Evolutionary conservation across 169 alveolate genomes (phyloP), one percentile per base, ranked within the genome.

Genomic region (Eimeria maxima): DNA sequence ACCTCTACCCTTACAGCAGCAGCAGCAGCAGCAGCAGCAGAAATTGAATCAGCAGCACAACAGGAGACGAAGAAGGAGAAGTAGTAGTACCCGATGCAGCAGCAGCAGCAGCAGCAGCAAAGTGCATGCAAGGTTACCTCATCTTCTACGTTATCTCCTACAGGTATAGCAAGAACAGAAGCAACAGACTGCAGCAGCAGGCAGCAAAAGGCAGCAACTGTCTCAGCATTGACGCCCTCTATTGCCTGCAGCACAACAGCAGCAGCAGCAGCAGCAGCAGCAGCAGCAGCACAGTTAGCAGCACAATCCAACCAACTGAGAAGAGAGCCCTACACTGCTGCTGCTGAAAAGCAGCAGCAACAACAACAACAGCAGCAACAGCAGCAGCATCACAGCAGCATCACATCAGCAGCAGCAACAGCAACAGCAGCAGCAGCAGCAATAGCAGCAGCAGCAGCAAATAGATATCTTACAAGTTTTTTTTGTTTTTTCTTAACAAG

Each of bases 111-210:
- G 88, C 88, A 45, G 67, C 57, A 45, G 57, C 67, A 78, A 42
- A 8, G 22, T 18, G 57, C 14, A 14, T 27, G 27, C 88, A 78
- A 3, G 86, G 53, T 27, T 27, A 74, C 86, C 63, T 78, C 88
- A 7, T 78, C 88, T 10, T 44, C 88, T 24, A 78, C 88, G 63
- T 78, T 65, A 4, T 42, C 88, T 16, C 65, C 20, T 38, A 78
- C 65, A 4, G 88, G 88, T 38, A 78, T 60, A 27, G 88, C 88
- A 29, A 78, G n/a, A 4, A 45, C 88, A 44, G 88, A 78, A 10
- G 67, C 88, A 78, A 65, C 88, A 20, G 88, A 78, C 88, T 78
- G 88, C 45, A 78, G 88, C 4, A 78, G 65, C 65, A 78, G 88
- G 63, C 88, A 78, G 88, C 88, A 78, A 44, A 78, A 78, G 6